A percentile compares a stretch with the other conserved stretches of the same genome.
These are phyloP conservation scores for Leptodermis oblonga DNA, from an alignment of 257 asterid species.

Conservation along the genomic window DNA sequence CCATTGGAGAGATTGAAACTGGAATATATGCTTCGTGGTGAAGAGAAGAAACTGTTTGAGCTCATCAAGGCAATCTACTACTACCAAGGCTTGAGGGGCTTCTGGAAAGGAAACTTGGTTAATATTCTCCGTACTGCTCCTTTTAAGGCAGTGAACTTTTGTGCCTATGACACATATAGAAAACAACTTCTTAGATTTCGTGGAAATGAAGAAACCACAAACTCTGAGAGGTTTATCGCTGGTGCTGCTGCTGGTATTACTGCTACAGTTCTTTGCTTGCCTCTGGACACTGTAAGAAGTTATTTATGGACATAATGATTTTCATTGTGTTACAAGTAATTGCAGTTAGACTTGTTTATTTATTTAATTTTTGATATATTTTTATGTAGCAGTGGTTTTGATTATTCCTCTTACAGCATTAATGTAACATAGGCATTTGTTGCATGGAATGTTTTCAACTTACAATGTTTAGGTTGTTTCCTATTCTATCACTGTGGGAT, in stretches of 20 bases:
- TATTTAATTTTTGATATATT: too few species aligned
- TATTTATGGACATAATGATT: constrained; percentile 5
- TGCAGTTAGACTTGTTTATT: not conserved
- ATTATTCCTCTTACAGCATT: not conserved
- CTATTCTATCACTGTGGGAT: not conserved
- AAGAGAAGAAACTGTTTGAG: constrained; percentile 54
- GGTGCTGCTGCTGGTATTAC: constrained; percentile 99
- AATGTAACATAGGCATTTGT: not conserved
- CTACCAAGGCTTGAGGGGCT: constrained; percentile 93
- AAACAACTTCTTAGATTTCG: constrained; percentile 71
- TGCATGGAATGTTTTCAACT: not conserved
- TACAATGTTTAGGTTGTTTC: not conserved
- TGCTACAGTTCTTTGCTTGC: constrained; percentile 93
- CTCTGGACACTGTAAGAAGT: constrained; percentile 83
- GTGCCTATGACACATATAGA: constrained; percentile 83
- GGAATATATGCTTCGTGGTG: constrained; percentile 92
- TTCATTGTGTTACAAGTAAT: not conserved
- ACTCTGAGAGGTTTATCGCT: constrained; percentile 74
- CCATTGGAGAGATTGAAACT: constrained; percentile 96
- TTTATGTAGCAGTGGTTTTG: not conserved
- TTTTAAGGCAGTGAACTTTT: constrained; percentile 92
- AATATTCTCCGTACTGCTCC: constrained; percentile 97
- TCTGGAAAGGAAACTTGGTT: constrained; percentile 96
- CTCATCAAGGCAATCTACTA: constrained; percentile 65
- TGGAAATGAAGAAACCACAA: constrained; percentile 75